Evolutionary conservation across 1,284 basidiomycete genomes (phyloP), one percentile per base, ranked within the genome.

Genomic region (Wallemia ichthyophaga): DNA sequence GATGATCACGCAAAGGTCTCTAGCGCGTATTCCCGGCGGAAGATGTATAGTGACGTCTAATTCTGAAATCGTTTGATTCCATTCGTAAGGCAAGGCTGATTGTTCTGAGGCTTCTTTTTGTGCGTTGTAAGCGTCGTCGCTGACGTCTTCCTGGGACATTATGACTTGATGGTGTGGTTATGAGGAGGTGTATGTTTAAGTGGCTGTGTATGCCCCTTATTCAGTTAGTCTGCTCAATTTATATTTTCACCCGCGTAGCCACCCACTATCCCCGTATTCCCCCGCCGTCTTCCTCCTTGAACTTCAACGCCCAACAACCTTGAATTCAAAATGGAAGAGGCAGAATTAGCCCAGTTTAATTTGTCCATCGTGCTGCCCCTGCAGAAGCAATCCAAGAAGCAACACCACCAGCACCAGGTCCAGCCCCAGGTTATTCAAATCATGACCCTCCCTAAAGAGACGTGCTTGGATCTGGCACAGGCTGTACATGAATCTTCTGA

Each of bases 11-110:
- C 67, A 68, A 53, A 98, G 76, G 62, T 95, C 81, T 64, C 74
- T 81, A 17, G 75, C 83, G 56, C 85, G 78, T 1, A 88, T 92
- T 25, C 91, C 92, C 61, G 80, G 76, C 3, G 88, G 85, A 1
- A 99, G 80, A 5, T 83, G 81, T 1, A 96, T 74, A 3, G 76
- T 74, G 60, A 99, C 72, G 60, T 91, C 84, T 28, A 96, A 78
- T 59, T 92, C 86, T 25, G 79, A 79, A 3, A 99, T 75, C 64
- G 88, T 81, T 68, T 99, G 94, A 56, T 73, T 79, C 94, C 94
- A 99, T 58, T 71, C 74, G 71, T 95, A 98, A 1, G 94, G 94
- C 61, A 99, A 74, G 17, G 79, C 85, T 87, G 66, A 58, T 58
- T 67, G 66, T 59, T 66, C 66, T 3, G 59, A 58, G 1, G 32